These are phyloP conservation scores for Pisolithus microcarpus DNA, from an alignment of 768 basidiomycete genomes.

Conservation along the genomic window DNA sequence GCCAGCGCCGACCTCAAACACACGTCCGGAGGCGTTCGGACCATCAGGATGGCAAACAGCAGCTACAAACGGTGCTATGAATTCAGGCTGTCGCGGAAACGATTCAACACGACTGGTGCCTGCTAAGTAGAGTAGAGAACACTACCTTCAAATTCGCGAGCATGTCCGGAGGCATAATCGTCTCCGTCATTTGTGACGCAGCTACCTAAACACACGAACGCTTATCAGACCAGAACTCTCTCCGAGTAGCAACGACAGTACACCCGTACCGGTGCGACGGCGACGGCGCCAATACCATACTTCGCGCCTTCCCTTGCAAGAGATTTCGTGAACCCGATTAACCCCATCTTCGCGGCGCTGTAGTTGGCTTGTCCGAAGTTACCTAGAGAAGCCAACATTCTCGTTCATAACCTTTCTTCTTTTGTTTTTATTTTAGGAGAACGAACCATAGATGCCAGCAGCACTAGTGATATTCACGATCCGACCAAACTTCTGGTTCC, in stretches of 20 bases:
- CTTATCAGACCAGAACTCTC: no score
- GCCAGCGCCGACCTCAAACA: conserved; percentile 92
- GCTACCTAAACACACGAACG: conserved; percentile 52
- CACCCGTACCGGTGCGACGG: conserved; percentile 77
- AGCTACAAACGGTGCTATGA: conserved; percentile 86
- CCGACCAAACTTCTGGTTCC: conserved; percentile 91
- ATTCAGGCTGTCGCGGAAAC: conserved; percentile 52
- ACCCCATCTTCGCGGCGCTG: conserved; percentile 95
- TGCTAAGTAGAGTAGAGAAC: background rate
- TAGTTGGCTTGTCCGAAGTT: conserved; percentile 98
- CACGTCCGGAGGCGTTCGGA: conserved; percentile 67
- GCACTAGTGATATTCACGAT: conserved; percentile 93
- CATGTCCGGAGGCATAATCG: conserved; percentile 91
- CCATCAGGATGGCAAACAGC: conserved; percentile 84
- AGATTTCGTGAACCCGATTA: conserved; percentile 88
- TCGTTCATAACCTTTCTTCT: background rate
- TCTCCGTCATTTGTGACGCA: conserved; percentile 95
- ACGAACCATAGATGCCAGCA: conserved; percentile 82
- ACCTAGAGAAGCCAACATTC: conserved; percentile 35
- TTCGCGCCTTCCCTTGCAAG: conserved; percentile 89
- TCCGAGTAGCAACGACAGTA: background rate
- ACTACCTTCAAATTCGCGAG: conserved; percentile 74
- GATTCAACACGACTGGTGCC: background rate
- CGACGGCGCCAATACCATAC: conserved; percentile 79
- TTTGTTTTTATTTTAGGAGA: background rate